Evolutionary conservation across 257 asterid genomes (phyloP), one percentile per base, ranked within the genome.

Genomic region (Plectranthus barbatus): DNA sequence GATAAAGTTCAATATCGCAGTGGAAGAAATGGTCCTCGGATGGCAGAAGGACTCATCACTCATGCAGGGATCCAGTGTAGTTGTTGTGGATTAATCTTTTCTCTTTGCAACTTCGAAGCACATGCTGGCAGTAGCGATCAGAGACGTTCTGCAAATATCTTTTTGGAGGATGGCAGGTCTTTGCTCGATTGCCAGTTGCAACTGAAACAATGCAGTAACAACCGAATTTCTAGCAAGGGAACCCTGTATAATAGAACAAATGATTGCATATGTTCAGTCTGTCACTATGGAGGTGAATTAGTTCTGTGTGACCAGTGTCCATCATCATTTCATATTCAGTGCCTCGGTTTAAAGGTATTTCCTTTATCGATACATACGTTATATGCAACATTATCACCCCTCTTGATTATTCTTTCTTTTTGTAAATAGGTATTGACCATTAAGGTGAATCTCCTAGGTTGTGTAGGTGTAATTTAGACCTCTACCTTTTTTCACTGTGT

Each of bases 261-360:
- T 74, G 99, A 93, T 79, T 70, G 79, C 70, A 78, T 90, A 29
- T 93, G 99, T 65, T 83, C 97, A 23, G 79, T 84, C 60, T 93
- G 99, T 68, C 95, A 87, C 52, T 69, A 62, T 72, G 97, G 97
- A 26, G 99, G 99, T 45, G 85, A 84, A 54, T 69, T 93, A 66
- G 34, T 93, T 46, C 76, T 93, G 66, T 93, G 99, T 50, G 99
- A 93, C 82, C 73, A 33, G 46, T 93, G 99, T 65, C 99, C 99
- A 31, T 90, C 99, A 47, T 75, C 96, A 12, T 93, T 81, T 62
- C 99, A 93, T 64, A 69, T 74, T 60, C 76, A 74, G 9, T 93
- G 99, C 81, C 81, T 93, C 50, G 97, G 93, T 59, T 73, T 93
- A 74, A 77, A 82, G 97, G 99, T 93, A 36, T 20, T 24, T 34